Conservation (phyloP, 306 rosid genomes). For the Geum urbanum region DNA sequence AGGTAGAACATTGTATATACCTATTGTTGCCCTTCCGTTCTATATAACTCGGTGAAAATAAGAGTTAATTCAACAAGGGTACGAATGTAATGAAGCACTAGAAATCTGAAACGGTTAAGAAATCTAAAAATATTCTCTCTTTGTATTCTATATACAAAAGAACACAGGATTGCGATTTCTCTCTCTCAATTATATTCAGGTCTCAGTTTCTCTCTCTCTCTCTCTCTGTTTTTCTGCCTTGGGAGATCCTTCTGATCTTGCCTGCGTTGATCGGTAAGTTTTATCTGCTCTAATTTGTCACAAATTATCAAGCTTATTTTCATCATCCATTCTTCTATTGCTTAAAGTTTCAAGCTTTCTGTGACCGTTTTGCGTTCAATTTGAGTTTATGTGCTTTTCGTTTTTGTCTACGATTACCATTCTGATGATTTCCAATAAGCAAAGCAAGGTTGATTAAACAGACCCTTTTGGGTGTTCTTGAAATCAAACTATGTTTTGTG, state of each 20-base stretch:
- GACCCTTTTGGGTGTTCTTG: conserved; percentile 1
- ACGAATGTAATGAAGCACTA: too few relatives aligned
- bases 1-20: too few relatives aligned
- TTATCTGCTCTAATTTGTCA: conserved; percentile 10
- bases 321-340: background rate
- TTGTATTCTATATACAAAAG: background rate
- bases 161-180: conserved; percentile 23
- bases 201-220: conserved; percentile 23
- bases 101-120: too few relatives aligned
- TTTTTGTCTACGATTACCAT: conserved; percentile 1
- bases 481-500: conserved; percentile 13
- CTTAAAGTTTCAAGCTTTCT: conserved; percentile 30
- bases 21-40: too few relatives aligned
- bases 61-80: too few relatives aligned
- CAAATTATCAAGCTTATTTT: background rate
- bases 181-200: conserved; percentile 20
- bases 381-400: conserved; percentile 3
- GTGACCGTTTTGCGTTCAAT: conserved; percentile 8
- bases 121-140: conserved; percentile 11
- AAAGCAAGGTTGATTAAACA: background rate
- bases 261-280: conserved; percentile 33
- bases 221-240: conserved; percentile 9
- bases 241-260: conserved; percentile 36
- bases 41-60: too few relatives aligned
- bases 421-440: background rate